phyloP scores from a whole-genome alignment of 2,329 filamentous ascomycete genomes.

The Colletotrichum chlorophyti region DNA sequence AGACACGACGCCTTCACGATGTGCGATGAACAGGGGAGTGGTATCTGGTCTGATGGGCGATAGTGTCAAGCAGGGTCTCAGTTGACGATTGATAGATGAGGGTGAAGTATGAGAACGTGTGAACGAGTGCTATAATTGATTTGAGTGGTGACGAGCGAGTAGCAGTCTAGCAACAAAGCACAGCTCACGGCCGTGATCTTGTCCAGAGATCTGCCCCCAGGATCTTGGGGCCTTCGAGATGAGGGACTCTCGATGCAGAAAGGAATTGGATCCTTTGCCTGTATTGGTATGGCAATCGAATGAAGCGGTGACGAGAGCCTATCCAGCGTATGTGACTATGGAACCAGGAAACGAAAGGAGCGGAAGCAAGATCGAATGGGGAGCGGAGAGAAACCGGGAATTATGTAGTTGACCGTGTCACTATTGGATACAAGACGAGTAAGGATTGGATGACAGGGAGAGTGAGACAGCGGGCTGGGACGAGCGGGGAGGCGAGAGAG shows the following conservation, averaged over 20 bases:
- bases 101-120: neutral
- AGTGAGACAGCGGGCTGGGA: constrained; percentile 19
- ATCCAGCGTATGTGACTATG: constrained; percentile 21
- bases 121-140: constrained; percentile 7
- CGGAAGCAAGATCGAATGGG: neutral
- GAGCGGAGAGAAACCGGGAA: constrained; percentile 17
- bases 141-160: constrained; percentile 20
- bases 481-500: constrained; percentile 10
- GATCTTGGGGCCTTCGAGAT: constrained; percentile 25
- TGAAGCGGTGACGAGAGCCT: constrained; percentile 14
- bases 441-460: constrained; percentile 13
- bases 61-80: constrained; percentile 13
- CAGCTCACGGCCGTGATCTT: constrained; percentile 22
- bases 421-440: constrained; percentile 3
- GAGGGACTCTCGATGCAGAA: constrained; percentile 21
- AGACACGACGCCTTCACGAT: constrained; percentile 22
- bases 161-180: constrained; percentile 31
- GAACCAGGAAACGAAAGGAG: constrained; percentile 4
- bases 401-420: constrained; percentile 24
- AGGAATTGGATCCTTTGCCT: constrained; percentile 20
- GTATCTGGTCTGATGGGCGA: neutral
- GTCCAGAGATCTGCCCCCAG: constrained; percentile 31
- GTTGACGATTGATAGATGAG: neutral
- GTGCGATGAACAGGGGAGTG: neutral
- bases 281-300: constrained; percentile 22